These are phyloP conservation scores for Metarhizium rileyi DNA, from an alignment of 2,329 filamentous ascomycete genomes.

Conservation along the genomic window DNA sequence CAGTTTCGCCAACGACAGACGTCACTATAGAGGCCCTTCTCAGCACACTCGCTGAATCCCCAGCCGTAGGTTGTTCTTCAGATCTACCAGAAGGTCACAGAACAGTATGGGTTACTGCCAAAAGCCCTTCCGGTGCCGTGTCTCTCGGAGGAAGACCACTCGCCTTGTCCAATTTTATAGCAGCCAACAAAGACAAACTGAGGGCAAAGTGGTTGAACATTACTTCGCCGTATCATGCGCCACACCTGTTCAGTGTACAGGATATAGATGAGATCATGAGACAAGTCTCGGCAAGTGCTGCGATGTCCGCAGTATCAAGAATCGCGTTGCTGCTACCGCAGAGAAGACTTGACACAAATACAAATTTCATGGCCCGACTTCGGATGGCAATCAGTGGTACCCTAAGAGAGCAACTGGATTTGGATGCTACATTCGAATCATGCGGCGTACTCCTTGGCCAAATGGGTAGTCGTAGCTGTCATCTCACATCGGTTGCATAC, in stretches of 20 bases:
- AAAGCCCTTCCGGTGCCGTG: slow-evolving; percentile 9
- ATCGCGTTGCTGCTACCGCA: background rate
- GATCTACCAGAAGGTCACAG: background rate
- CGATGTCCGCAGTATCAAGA: background rate
- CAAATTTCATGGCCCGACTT: background rate
- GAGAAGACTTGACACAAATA: background rate
- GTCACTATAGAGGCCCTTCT: slow-evolving; percentile 5
- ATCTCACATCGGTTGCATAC: background rate
- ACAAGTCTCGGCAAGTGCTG: background rate
- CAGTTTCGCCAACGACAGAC: slow-evolving; percentile 8
- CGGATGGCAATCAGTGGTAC: background rate
- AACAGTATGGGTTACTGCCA: slow-evolving; percentile 16
- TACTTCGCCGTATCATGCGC: slow-evolving; percentile 16
- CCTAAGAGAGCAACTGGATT: background rate
- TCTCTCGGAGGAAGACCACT: slow-evolving; percentile 17
- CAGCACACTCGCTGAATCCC: background rate
- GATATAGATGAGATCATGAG: background rate
- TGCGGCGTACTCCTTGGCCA: background rate
- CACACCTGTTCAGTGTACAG: slow-evolving; percentile 11
- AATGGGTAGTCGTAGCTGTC: background rate
- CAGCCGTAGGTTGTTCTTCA: background rate
- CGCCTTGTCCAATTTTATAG: slow-evolving; percentile 11
- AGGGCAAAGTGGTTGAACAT: slow-evolving; percentile 12
- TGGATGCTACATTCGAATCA: background rate
- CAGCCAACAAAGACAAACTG: slow-evolving; percentile 2